These are phyloP conservation scores for Macrotyloma uniflorum DNA, from an alignment of 306 rosid genomes.

Conservation along the genomic window DNA sequence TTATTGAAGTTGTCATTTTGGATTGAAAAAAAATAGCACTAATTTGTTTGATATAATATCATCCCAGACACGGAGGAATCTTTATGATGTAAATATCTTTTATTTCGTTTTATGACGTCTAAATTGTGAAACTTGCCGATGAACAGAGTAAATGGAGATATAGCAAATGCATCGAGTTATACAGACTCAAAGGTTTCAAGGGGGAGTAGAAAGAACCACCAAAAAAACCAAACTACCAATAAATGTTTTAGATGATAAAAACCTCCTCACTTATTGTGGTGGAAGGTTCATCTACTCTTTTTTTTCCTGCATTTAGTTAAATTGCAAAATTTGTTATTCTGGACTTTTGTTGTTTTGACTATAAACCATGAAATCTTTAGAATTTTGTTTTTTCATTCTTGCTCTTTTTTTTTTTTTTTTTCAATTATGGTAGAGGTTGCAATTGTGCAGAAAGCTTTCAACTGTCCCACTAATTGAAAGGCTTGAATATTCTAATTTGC, in stretches of 20 bases:
- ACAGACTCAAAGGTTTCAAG: conserved; percentile 51
- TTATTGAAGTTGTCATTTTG: conserved; percentile 13
- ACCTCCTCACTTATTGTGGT: conserved; percentile 76
- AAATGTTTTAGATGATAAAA: conserved; percentile 64
- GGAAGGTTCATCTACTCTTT: conserved; percentile 46
- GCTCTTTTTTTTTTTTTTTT: conserved; percentile 5
- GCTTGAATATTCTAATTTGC: conserved; percentile 80
- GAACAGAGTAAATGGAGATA: conserved; percentile 43
- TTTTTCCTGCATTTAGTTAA: background rate
- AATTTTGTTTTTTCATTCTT: too few species aligned
- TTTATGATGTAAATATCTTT: conserved; percentile 16
- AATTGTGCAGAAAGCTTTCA: conserved; percentile 71
- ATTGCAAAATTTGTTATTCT: conserved; percentile 19
- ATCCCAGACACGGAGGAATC: conserved; percentile 25
- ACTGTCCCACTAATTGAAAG: conserved; percentile 70
- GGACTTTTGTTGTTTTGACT: conserved; percentile 27
- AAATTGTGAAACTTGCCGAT: conserved; percentile 27
- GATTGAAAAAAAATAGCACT: conserved; percentile 7
- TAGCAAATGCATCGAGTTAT: conserved; percentile 44
- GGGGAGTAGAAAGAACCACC: conserved; percentile 56
- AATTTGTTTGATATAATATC: background rate
- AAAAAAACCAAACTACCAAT: conserved; percentile 55
- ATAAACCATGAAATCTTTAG: conserved; percentile 11
- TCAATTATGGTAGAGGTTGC: conserved; percentile 65
- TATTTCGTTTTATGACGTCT: conserved; percentile 26